A percentile compares a stretch with the other conserved stretches of the same genome.
Conservation (phyloP, 768 basidiomycete species). For the Pilatotrama ljubarskyi region DNA sequence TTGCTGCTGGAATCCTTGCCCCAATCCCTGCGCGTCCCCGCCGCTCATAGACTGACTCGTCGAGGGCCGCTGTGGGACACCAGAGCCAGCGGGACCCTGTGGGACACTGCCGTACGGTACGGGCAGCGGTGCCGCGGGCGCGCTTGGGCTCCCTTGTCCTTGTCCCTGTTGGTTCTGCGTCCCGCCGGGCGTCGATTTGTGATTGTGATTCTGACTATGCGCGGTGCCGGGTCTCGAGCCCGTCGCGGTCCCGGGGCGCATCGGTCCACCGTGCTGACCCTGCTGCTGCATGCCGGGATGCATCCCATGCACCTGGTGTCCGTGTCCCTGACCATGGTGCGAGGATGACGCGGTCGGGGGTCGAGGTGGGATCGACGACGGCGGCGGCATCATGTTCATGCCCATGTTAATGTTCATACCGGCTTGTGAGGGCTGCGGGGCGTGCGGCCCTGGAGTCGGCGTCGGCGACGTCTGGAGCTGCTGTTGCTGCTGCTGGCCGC, state of each 20-base stretch:
- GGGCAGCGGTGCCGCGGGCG: constrained; percentile 21
- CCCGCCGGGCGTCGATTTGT: constrained; percentile 8
- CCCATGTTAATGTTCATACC: background rate
- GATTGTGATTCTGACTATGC: constrained; percentile 18
- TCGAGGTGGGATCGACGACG: constrained; percentile 29
- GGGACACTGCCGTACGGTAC: constrained; percentile 21
- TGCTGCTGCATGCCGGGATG: constrained; percentile 21
- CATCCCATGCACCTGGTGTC: constrained; percentile 19
- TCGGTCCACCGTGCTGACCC: constrained; percentile 10
- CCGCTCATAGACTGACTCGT: constrained; percentile 31
- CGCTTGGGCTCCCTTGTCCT: constrained; percentile 3
- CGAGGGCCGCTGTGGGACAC: constrained; percentile 29
- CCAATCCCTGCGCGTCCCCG: constrained; percentile 22
- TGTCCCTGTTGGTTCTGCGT: constrained; percentile 2
- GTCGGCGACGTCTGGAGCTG: constrained; percentile 22
- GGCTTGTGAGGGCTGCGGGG: constrained; percentile 7
- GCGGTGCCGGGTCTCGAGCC: constrained; percentile 16
- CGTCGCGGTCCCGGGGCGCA: constrained; percentile 20
- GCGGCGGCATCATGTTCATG: constrained; percentile 26
- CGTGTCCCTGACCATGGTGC: constrained; percentile 1
- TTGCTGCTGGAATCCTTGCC: background rate
- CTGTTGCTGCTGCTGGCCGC: background rate
- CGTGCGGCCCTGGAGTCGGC: constrained; percentile 17
- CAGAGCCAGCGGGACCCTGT: constrained; percentile 21
- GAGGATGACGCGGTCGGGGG: constrained; percentile 26